Evolutionary conservation across 805 yeast genomes (phyloP), one percentile per base, ranked within the genome.

Genomic region (Suhomyces faveliae): DNA sequence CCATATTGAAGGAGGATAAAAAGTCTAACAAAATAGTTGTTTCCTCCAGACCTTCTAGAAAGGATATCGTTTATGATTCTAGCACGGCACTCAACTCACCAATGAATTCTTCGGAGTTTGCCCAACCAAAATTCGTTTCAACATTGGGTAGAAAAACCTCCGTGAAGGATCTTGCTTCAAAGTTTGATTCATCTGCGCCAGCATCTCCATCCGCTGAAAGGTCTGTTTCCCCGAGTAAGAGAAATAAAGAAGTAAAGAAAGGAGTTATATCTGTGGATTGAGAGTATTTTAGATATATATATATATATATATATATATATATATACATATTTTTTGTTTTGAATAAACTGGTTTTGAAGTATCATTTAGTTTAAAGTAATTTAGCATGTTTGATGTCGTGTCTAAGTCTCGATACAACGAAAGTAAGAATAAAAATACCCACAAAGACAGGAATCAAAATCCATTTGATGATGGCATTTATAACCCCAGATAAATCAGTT

Each of bases 331-430:
- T 39, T 17, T 35, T 23, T 20, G 27, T n/a, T 27, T n/a, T 27
- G 30, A 27, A 5, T 27, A 27, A 27, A 27, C 30, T n/a, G 15
- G 30, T 27, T 27, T n/a, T n/a, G 9, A 27, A n/a, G 30, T 27
- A 33, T 10, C 15, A 8, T 21, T 11, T n/a, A 15, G 15, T 23
- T 64, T 60, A 81, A 48, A 83, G 69, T 40, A 83, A 68, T 53
- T 83, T 83, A 7, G 84, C 69, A 56, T 80, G 85, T 20, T 42
- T 83, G 48, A 83, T 80, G 52, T 83, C 87, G 52, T 72, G 79
- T 66, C 86, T 78, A 38, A 83, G 64, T 58, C 80, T 73, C 60
- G 74, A 76, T 19, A 81, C 73, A 51, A 79, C 68, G 29, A 75
- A 61, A 15, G 77, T 70, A 47, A 81, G 66, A 1, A 71, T 63